A percentile compares a stretch with the other conserved stretches of the same genome.
Evolutionary conservation across 2,329 filamentous ascomycete genomes (phyloP).

Genomic region (Trichoderma sp.): DNA sequence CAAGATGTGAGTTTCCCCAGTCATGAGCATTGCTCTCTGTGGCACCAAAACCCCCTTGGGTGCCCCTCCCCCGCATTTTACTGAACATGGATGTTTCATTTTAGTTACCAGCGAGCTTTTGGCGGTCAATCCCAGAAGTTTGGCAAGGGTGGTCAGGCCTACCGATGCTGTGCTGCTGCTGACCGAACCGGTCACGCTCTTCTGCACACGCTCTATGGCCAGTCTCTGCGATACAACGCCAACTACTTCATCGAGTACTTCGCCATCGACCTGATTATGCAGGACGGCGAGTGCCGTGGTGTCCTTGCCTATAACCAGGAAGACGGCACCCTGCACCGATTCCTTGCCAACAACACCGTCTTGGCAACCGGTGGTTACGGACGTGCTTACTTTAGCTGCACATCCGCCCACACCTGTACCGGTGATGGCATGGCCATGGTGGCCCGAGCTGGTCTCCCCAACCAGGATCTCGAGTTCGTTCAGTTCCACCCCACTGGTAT

Average conservation of each 20-base stretch:
- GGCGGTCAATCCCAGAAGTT: slow-evolving; percentile 94
- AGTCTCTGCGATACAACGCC: slow-evolving; percentile 94
- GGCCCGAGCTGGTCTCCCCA: slow-evolving; percentile 91
- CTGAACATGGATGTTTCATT: slow-evolving; percentile 4
- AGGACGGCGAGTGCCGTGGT: slow-evolving; percentile 94
- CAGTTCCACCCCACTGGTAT: slow-evolving; percentile 99
- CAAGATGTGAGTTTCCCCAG: slow-evolving; percentile 64
- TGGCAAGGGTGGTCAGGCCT: slow-evolving; percentile 96
- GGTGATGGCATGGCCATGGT: slow-evolving; percentile 99
- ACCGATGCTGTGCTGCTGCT: slow-evolving; percentile 93
- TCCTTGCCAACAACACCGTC: slow-evolving; percentile 95
- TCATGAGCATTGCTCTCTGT: neutral
- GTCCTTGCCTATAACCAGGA: slow-evolving; percentile 98
- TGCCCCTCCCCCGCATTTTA: neutral
- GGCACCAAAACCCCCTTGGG: neutral
- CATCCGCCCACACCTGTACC: slow-evolving; percentile 95
- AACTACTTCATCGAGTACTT: slow-evolving; percentile 99
- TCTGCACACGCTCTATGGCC: slow-evolving; percentile 96
- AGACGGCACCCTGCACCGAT: slow-evolving; percentile 94
- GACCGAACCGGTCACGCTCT: slow-evolving; percentile 97
- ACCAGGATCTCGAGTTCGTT: slow-evolving; percentile 99
- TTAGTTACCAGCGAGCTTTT: slow-evolving; percentile 92
- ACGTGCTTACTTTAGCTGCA: slow-evolving; percentile 97
- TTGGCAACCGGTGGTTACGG: slow-evolving; percentile 96
- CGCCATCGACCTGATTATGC: slow-evolving; percentile 94